Evolutionary conservation across 345 rosid species (phyloP).

Genomic region (Populus euphratica): DNA sequence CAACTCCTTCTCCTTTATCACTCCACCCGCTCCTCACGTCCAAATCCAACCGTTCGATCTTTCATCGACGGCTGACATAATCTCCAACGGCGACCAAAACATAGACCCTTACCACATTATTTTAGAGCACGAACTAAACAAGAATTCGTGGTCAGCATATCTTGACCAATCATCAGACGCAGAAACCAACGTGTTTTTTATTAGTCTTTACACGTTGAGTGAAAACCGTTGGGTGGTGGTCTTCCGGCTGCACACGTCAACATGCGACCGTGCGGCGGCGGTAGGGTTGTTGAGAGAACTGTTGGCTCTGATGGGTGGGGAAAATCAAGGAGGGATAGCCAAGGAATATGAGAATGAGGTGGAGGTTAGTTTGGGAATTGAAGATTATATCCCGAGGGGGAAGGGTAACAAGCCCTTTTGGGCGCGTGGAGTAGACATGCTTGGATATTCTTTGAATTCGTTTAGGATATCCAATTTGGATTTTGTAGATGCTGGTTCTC

Average conservation of each 20-base stretch:
- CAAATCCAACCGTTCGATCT: conserved; percentile 47
- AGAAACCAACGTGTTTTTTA: conserved; percentile 35
- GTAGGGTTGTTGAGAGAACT: conserved; percentile 52
- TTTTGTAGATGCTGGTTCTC: conserved; percentile 45
- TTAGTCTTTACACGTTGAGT: conserved; percentile 47
- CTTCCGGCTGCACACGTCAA: conserved; percentile 60
- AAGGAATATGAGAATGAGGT: conserved; percentile 9
- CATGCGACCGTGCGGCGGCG: conserved; percentile 73
- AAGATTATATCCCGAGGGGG: conserved; percentile 68
- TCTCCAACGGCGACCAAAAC: conserved; percentile 8
- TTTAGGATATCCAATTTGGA: conserved; percentile 57
- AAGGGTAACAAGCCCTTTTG: conserved; percentile 70
- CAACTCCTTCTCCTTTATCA: conserved; percentile 54
- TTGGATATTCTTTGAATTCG: conserved; percentile 84
- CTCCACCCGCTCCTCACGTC: conserved; percentile 39
- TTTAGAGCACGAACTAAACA: conserved; percentile 69
- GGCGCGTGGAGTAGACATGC: conserved; percentile 84
- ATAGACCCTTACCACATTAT: conserved; percentile 40
- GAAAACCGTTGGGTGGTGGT: conserved; percentile 42
- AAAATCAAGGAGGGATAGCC: conserved; percentile 15
- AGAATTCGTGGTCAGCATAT: conserved; percentile 48
- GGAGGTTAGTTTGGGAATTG: conserved; percentile 53
- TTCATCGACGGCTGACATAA: conserved; percentile 45
- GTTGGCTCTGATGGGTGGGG: conserved; percentile 28
- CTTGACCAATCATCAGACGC: background rate